Conservation (phyloP, 345 rosid genomes). For the Isatis tinctoria region DNA sequence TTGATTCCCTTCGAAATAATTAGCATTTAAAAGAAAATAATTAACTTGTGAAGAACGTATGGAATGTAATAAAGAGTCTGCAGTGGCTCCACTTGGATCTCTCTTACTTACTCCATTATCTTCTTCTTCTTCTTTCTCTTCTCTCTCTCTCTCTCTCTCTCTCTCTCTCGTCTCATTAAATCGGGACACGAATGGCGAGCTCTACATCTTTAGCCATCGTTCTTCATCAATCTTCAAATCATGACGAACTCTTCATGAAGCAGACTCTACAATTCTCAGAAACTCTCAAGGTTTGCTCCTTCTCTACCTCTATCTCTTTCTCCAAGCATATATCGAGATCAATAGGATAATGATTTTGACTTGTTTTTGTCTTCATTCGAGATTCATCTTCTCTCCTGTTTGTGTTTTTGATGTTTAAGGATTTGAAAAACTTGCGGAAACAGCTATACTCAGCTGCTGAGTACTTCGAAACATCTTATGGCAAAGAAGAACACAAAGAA, state of each 20-base stretch:
- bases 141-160: slow-evolving; percentile 2
- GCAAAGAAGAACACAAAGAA: slow-evolving; percentile 55
- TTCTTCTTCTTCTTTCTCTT: background rate
- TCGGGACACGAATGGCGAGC: slow-evolving; percentile 26
- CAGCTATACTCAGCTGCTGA: slow-evolving; percentile 88
- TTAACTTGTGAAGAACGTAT: slow-evolving; percentile 21
- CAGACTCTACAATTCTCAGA: slow-evolving; percentile 64
- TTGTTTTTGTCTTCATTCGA: background rate
- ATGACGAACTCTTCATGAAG: slow-evolving; percentile 69
- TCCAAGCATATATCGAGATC: background rate
- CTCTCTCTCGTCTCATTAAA: slow-evolving; percentile 5
- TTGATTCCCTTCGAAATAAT: background rate
- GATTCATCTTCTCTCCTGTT: slow-evolving; percentile 5
- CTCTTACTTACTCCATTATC: slow-evolving; percentile 27
- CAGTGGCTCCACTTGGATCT: slow-evolving; percentile 25
- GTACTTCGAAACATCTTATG: slow-evolving; percentile 65
- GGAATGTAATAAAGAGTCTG: slow-evolving; percentile 16
- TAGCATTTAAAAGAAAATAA: background rate
- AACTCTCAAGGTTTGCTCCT: slow-evolving; percentile 54
- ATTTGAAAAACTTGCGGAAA: slow-evolving; percentile 63
- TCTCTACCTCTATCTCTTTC: background rate
- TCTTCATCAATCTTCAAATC: slow-evolving; percentile 44
- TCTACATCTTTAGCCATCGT: slow-evolving; percentile 42
- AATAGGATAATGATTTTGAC: background rate
- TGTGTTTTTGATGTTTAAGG: slow-evolving; percentile 37